Percentiles rank a stretch among this genome's conserved stretches.
Evolutionary conservation across 2,329 filamentous ascomycete species (phyloP).

Genomic region (Rasamsonia emersonii): DNA sequence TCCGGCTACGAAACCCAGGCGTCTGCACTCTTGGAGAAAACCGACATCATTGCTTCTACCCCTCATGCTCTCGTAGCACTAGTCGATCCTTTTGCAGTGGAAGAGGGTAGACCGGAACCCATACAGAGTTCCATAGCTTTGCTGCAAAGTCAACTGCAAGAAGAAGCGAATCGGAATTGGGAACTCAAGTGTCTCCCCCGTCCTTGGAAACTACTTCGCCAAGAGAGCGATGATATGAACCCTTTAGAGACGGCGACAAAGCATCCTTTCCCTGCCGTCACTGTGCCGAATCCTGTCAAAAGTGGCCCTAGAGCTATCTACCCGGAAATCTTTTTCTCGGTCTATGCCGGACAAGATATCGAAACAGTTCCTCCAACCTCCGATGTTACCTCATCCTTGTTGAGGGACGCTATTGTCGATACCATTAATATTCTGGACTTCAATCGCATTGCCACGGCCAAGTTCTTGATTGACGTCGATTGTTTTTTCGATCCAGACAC

Average conservation of each 20-base stretch:
- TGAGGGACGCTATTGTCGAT: conserved; percentile 79
- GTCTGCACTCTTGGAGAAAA: conserved; percentile 77
- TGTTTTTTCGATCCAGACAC: conserved; percentile 86
- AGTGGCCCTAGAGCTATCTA: conserved; percentile 70
- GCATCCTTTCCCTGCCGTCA: conserved; percentile 68
- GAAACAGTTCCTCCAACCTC: conserved; percentile 75
- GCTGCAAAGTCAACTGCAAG: conserved; percentile 76
- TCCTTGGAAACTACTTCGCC: conserved; percentile 38
- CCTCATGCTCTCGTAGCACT: conserved; percentile 75
- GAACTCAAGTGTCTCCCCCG: conserved; percentile 57
- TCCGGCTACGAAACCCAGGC: conserved; percentile 65
- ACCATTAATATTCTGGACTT: conserved; percentile 92
- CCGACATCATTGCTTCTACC: conserved; percentile 85
- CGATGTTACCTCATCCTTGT: conserved; percentile 69
- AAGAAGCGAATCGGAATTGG: conserved; percentile 68
- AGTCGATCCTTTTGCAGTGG: conserved; percentile 70
- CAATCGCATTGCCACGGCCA: conserved; percentile 79
- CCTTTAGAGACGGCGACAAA: conserved; percentile 54
- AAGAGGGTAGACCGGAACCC: conserved; percentile 52
- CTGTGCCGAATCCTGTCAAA: conserved; percentile 65
- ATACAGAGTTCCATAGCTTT: conserved; percentile 68
- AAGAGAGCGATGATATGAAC: conserved; percentile 44
- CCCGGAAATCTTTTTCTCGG: conserved; percentile 88
- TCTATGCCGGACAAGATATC: conserved; percentile 78
- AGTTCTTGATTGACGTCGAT: conserved; percentile 86